Percentiles rank a stretch among this genome's conserved stretches.
Evolutionary conservation across 2,329 filamentous ascomycete genomes (phyloP).

Genomic region (Lachnellula cervina): DNA sequence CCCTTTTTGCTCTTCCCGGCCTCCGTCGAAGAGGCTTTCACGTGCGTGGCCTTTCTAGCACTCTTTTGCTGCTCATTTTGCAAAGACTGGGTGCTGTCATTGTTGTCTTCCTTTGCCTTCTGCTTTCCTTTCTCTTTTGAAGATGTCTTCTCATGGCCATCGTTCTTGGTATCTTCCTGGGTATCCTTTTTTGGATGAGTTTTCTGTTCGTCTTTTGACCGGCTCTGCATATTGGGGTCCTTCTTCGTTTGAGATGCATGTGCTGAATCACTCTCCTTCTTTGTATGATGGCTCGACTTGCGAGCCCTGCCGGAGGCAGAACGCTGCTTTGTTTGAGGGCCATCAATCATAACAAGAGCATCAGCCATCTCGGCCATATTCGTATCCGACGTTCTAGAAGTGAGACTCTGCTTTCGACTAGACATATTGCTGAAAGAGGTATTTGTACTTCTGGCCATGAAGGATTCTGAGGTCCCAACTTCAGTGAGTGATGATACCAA

Average conservation of each 20-base stretch:
- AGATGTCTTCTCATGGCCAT: background rate
- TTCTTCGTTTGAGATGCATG: conserved; percentile 3
- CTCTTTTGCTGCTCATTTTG: no score
- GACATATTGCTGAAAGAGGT: conserved; percentile 10
- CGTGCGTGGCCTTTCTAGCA: no score
- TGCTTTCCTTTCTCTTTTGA: no score
- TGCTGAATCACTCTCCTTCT: no score
- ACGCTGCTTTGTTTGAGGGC: background rate
- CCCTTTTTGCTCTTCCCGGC: no score
- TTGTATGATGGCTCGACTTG: background rate
- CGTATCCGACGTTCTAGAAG: background rate
- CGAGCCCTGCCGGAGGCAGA: background rate
- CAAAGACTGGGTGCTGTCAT: no score
- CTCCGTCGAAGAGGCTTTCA: no score
- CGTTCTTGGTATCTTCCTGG: background rate
- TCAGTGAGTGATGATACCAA: background rate
- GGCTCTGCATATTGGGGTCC: background rate
- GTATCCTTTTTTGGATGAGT: background rate
- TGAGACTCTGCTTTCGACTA: conserved; percentile 12
- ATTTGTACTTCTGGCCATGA: conserved; percentile 2
- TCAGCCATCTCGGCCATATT: background rate
- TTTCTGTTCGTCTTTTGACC: background rate
- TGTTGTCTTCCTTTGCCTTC: no score
- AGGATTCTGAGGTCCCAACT: background rate
- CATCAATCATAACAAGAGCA: background rate